Evolutionary conservation across 345 rosid species (phyloP).

Genomic region (Moricandia arvensis): DNA sequence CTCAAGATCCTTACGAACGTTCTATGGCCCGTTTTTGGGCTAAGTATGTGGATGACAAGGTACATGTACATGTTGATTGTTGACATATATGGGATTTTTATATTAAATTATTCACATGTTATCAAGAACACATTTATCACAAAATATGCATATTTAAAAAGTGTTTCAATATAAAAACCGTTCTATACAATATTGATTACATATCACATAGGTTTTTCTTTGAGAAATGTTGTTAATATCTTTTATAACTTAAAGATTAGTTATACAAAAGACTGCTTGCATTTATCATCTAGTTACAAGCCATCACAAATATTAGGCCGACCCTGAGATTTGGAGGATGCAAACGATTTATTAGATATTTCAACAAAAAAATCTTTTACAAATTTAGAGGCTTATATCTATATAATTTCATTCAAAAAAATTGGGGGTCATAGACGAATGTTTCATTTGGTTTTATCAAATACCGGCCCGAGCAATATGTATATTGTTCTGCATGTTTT

Average conservation of each 20-base stretch:
- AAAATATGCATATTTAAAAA: background rate
- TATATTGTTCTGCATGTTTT: background rate
- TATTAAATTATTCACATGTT: background rate
- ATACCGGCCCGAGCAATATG: no score
- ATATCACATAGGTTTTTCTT: background rate
- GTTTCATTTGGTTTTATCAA: no score
- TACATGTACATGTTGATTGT: constrained; percentile 12
- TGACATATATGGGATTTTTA: background rate
- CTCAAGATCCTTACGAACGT: constrained; percentile 46
- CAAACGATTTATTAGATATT: no score
- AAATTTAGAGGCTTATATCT: no score
- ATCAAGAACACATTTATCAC: background rate
- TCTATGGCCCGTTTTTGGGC: constrained; percentile 62
- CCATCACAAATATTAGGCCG: background rate
- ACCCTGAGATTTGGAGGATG: no score
- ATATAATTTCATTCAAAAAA: no score
- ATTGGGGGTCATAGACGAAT: no score
- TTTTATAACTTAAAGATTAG: background rate
- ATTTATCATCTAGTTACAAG: background rate
- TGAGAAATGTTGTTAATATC: background rate
- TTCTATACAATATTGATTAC: no score
- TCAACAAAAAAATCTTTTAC: no score
- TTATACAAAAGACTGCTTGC: background rate
- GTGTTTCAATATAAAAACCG: no score
- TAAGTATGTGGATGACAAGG: constrained; percentile 51